Evolutionary conservation across 2,329 filamentous ascomycete genomes (phyloP), one percentile per base, ranked within the genome.

Genomic region (Ophiosphaerella herpotricha): DNA sequence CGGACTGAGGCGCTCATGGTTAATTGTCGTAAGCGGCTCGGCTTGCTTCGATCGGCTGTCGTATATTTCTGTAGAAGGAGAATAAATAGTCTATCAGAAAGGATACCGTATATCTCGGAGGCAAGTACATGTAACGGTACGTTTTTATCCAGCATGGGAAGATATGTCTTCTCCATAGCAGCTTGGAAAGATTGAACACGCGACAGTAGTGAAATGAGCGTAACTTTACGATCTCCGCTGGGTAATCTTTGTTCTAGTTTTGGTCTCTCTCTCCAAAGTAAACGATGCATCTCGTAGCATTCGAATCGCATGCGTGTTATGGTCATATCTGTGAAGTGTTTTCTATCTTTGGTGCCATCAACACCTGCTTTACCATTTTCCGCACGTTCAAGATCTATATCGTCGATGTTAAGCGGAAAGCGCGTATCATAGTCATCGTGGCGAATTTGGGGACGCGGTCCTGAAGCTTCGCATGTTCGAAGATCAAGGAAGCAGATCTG

Each of bases 401-500:
- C 88, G 53, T 90, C 80, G 52, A 87, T 82, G 65, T 91, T 90
- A 9, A 88, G 74, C 0, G 89, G 89, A 23, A 90, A 79, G 52
- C 82, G 84, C 0, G 88, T 90, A 60, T 90, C 87, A 68, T 87
- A 91, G 61, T 91, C 88, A 18, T 89, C 87, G 34, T 81, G 78
- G n/a, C 86, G 82, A 46, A 91, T 90, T 44, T 84, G 81, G 0
- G 87, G 86, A 21, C 85, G 80, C 7, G 88, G 88, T 0, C 88
- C 89, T 54, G 89, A 88, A 1, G 85, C 83, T 71, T 91, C 88
- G 62, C 85, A 89, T 0, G 88, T 90, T 34, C 87, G 80, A 48
- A 90, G 82, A 66, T 91, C 89, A 7, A 92, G 78, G 66, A 89
- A 89, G 70, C 87, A 90, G 16, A 92, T 78, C 61, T 91, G 88